phyloP scores from a whole-genome alignment of 768 basidiomycete genomes.

The Amyloporia xantha region DNA sequence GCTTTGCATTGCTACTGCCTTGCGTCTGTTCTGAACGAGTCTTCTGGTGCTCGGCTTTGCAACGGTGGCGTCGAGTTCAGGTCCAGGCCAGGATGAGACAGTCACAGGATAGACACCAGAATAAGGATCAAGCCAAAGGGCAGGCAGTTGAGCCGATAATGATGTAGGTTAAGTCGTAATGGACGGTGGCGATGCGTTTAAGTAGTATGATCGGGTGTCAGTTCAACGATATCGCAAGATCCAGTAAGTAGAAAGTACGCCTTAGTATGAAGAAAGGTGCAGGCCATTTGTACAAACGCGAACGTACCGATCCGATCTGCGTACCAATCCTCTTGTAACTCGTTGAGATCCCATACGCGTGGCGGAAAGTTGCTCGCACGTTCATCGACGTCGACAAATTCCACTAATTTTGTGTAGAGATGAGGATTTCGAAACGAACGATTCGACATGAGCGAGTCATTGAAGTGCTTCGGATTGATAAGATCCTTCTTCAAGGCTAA shows the following conservation, averaged over 20 bases:
- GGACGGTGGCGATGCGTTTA: neutral
- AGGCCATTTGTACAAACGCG: neutral
- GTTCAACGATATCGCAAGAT: neutral
- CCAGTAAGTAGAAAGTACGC: neutral
- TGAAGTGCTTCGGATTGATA: slow-evolving; percentile 77
- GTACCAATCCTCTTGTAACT: slow-evolving; percentile 61
- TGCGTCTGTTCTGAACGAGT: slow-evolving; percentile 34
- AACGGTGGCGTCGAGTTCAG: neutral
- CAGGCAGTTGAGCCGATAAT: neutral
- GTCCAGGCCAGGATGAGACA: neutral
- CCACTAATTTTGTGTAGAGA: slow-evolving; percentile 91
- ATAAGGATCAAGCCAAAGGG: too few species aligned
- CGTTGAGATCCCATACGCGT: slow-evolving; percentile 67
- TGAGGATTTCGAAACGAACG: slow-evolving; percentile 95
- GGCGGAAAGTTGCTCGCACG: slow-evolving; percentile 75
- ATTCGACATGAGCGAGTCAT: slow-evolving; percentile 90
- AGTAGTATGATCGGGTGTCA: too few species aligned
- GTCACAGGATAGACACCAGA: too few species aligned
- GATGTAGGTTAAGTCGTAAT: neutral
- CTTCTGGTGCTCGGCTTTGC: slow-evolving; percentile 37
- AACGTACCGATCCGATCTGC: slow-evolving; percentile 72
- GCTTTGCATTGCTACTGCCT: slow-evolving; percentile 30
- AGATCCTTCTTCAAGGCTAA: slow-evolving; percentile 60
- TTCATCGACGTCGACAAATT: slow-evolving; percentile 90
- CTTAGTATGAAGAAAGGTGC: neutral